Percentiles rank a stretch among this genome's conserved stretches.
Conservation (phyloP, 2,329 filamentous ascomycete genomes). For the Penicillium griseofulvum region DNA sequence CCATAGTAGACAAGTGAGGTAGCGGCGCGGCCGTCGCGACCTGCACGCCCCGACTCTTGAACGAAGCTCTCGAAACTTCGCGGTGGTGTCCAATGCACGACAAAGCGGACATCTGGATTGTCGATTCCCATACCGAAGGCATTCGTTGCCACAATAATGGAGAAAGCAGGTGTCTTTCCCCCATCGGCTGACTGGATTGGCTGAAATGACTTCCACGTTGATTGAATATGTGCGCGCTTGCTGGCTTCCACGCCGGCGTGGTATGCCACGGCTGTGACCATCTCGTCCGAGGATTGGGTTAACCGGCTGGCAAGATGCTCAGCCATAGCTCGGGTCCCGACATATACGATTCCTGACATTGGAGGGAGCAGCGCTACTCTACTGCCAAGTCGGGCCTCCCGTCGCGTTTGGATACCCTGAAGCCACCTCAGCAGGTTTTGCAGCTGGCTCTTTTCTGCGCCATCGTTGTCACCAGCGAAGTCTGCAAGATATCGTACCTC, state of each 20-base stretch:
- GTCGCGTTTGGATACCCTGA: conserved; percentile 66
- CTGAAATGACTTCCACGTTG: conserved; percentile 38
- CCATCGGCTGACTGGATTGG: conserved; percentile 10
- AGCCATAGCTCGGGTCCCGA: conserved; percentile 41
- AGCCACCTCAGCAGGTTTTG: conserved; percentile 80
- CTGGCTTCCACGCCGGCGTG: conserved; percentile 66
- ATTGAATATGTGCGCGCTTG: conserved; percentile 61
- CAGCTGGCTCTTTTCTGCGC: conserved; percentile 60
- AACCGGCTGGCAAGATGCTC: conserved; percentile 42
- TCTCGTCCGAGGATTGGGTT: conserved; percentile 22
- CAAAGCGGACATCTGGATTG: conserved; percentile 90
- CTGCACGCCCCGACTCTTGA: conserved; percentile 89
- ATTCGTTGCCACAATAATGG: conserved; percentile 90
- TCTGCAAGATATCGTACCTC: conserved; percentile 67
- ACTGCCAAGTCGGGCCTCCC: conserved; percentile 52
- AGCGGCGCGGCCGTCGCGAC: conserved; percentile 82
- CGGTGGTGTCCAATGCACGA: conserved; percentile 89
- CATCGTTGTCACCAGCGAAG: conserved; percentile 26
- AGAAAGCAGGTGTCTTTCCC: conserved; percentile 62
- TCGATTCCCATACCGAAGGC: conserved; percentile 98
- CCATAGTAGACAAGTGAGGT: conserved; percentile 90
- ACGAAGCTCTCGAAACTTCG: conserved; percentile 96
- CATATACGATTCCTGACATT: conserved; percentile 50
- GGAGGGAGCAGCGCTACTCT: conserved; percentile 27
- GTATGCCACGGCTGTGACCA: conserved; percentile 47